phyloP scores from a whole-genome alignment of 177 flowering plant genomes.

The Viscum album region DNA sequence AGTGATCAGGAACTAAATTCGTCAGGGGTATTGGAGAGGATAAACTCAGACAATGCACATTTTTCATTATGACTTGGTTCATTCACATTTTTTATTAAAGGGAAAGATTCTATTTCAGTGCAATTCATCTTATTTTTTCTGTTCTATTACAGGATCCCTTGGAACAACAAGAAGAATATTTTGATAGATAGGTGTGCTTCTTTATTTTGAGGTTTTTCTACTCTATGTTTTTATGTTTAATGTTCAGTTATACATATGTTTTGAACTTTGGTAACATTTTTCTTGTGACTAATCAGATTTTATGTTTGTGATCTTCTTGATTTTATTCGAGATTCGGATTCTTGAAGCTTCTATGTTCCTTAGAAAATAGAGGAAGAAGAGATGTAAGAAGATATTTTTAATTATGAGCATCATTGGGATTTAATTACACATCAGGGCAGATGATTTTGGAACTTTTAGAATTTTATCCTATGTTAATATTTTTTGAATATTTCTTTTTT shows the following conservation, averaged over 20 bases:
- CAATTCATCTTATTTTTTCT: no score
- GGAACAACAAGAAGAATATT: slow-evolving; percentile 89
- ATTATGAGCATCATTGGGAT: slow-evolving; percentile 99
- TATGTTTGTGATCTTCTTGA: slow-evolving; percentile 98
- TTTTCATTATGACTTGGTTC: no score
- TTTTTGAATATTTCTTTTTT: slow-evolving; percentile 5
- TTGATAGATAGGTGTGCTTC: slow-evolving; percentile 67
- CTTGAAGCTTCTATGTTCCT: slow-evolving; percentile 36
- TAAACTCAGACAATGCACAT: no score
- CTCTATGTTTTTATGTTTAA: background rate
- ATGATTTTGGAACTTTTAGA: slow-evolving; percentile 99
- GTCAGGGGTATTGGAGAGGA: no score
- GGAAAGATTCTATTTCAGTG: no score
- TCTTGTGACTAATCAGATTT: slow-evolving; percentile 41
- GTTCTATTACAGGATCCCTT: slow-evolving; percentile 63
- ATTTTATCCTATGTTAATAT: slow-evolving; percentile 16
- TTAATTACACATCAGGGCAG: slow-evolving; percentile 99
- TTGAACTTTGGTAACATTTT: background rate
- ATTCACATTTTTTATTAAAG: no score
- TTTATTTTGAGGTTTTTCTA: background rate
- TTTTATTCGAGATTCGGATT: slow-evolving; percentile 70
- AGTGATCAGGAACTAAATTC: no score
- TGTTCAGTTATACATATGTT: background rate
- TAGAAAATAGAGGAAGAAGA: slow-evolving; percentile 86
- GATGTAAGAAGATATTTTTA: slow-evolving; percentile 98